phyloP scores from a whole-genome alignment of 106 monocot genomes.

The Chionographis japonica region DNA sequence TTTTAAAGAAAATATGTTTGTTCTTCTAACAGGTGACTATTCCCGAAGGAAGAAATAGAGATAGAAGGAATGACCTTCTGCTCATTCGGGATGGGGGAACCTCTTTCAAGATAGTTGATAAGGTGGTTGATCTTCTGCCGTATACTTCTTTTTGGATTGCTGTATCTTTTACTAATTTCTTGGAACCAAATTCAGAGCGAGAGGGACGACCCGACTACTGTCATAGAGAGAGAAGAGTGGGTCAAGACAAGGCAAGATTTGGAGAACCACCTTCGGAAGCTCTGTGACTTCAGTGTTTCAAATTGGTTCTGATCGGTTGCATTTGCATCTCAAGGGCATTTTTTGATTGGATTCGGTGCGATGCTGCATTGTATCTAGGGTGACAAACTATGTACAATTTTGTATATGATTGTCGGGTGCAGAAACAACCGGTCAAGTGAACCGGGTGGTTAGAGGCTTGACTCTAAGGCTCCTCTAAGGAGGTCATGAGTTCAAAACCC shows the following conservation, averaged over 20 bases:
- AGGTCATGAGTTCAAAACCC: no score
- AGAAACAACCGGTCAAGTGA: no score
- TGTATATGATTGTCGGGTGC: no score
- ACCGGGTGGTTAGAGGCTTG: no score
- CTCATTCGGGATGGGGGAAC: slow-evolving; percentile 81
- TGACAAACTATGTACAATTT: no score
- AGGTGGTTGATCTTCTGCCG: slow-evolving; percentile 20
- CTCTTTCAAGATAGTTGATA: slow-evolving; percentile 82
- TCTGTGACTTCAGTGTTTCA: slow-evolving; percentile 63
- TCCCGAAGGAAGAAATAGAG: slow-evolving; percentile 66
- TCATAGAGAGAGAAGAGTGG: slow-evolving; percentile 90
- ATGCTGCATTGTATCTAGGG: no score
- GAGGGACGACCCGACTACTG: slow-evolving; percentile 66
- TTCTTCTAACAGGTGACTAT: slow-evolving; percentile 54
- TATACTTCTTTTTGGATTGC: background rate
- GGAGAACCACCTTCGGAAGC: slow-evolving; percentile 83
- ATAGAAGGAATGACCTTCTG: slow-evolving; percentile 71
- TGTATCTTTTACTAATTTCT: background rate
- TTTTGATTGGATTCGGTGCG: no score
- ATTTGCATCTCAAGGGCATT: background rate
- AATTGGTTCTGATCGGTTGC: slow-evolving; percentile 67
- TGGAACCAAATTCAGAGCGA: slow-evolving; percentile 38
- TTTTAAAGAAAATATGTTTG: background rate
- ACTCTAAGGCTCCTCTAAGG: no score
- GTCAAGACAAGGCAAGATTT: slow-evolving; percentile 55